A percentile compares a stretch with the other conserved stretches of the same genome.
phyloP scores from a whole-genome alignment of 495 filamentous ascomycete species.

The Penicillium turbatum region DNA sequence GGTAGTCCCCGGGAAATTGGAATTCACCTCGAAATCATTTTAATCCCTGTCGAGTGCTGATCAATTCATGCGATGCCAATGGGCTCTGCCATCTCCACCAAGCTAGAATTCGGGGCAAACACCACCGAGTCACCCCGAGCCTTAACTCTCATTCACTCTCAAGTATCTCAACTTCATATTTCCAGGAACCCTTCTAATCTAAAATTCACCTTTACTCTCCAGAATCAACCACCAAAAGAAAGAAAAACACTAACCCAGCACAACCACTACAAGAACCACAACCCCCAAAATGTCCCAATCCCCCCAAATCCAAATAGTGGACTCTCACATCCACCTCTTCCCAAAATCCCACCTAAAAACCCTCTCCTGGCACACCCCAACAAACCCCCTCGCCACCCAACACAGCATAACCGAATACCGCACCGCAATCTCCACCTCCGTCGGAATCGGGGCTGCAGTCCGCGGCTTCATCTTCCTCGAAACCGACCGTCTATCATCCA shows the following conservation, averaged over 20 bases:
- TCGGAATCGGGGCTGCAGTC: slow-evolving; percentile 17
- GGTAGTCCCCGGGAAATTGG: not conserved
- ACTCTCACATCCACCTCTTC: slow-evolving; percentile 87
- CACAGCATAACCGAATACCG: slow-evolving; percentile 61
- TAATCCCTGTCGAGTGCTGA: no score
- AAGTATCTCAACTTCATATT: no score
- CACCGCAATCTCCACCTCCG: slow-evolving; percentile 14
- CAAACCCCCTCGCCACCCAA: slow-evolving; percentile 53
- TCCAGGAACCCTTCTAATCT: not conserved
- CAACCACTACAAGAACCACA: no score
- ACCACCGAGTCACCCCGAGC: not conserved
- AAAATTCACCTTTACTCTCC: not conserved
- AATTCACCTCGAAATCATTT: no score
- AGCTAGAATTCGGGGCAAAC: not conserved
- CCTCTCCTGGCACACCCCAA: slow-evolving; percentile 59
- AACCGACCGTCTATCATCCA: slow-evolving; percentile 62
- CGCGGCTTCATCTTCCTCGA: slow-evolving; percentile 78
- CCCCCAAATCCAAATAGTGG: slow-evolving; percentile 52
- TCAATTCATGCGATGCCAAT: no score
- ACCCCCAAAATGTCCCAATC: not conserved
- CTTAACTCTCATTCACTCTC: not conserved
- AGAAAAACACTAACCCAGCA: no score
- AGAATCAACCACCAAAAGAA: not conserved
- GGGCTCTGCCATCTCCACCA: not conserved
- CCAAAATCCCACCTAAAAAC: slow-evolving; percentile 57